Evolutionary conservation across 2,329 filamentous ascomycete species (phyloP), one percentile per base, ranked within the genome.

Genomic region (Apiospora aurea): DNA sequence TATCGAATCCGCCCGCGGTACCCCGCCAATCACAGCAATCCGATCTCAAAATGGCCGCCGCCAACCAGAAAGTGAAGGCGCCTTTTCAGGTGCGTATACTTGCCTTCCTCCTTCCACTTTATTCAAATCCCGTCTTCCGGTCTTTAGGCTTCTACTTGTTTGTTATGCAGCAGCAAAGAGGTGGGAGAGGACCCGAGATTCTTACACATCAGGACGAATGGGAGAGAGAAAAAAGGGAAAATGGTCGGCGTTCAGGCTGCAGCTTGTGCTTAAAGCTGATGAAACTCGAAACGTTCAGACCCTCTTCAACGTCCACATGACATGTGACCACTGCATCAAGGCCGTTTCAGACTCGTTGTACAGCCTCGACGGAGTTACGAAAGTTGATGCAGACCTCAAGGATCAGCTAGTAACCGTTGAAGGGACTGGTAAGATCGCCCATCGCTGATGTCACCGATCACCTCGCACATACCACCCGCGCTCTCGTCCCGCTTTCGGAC

Each of bases 291-390:
- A 79, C 72, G 67, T 70, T 57, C 77, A 98, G 93, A 97, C 96
- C 73, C 92, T 96, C 75, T 98, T 98, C 83, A 95, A 96, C 75
- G 96, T 98, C 77, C 95, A 95, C 71, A 92, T 98, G 87, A 94
- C 92, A 83, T 98, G 96, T 85, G 92, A 97, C 78, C 87, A 89
- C 79, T 98, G 96, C 85, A 90, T 97, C 82, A 92, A 95, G 82
- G 92, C 94, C 78, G 91, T 99, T 81, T 94, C 94, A 78, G 89
- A 89, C 75, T 91, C 94, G 67, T 85, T 98, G 69, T 89, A 92
- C 82, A 91, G 92, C 79, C 85, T 98, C 61, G 87, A 90, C 78
- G 95, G 95, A 57, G 93, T 98, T 80, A 89, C 88, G 78, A 95
- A 94, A 78, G 92, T 98, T 70, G 90, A 96, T 73, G 94, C 92